Base-by-base conservation (phyloP, 192 early-diverging fungal species). In the Chytriomyces sp. region DNA sequence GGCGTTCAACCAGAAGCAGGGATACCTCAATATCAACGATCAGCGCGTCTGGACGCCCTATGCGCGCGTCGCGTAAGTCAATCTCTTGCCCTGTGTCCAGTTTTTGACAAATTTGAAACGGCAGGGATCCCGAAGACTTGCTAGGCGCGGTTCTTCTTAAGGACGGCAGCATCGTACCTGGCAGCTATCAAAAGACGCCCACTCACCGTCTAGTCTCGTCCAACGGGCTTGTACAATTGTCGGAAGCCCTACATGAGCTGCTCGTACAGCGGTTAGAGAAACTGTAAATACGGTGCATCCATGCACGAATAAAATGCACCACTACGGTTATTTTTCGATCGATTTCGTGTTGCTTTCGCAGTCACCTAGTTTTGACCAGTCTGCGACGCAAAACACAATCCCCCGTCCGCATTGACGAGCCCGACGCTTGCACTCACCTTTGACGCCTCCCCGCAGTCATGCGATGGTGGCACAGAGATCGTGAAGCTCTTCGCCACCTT, bases 61-160 rank as follows among this genome's bases (percentile, higher is more conserved):
- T 52, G 82, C 79, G 26, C 74, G 82, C 22, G 79, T 81, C 2
- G 74, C 65, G 77, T 74, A 59, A 12, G 41, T 10, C 5, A 17
- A 17, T 64, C 28, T 34, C 26, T 36, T 19, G 37, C 8, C 14
- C 30, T 5, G 32, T n/a, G 32, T 8, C 19, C 37, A 8, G 60
- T 33, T 5, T 39, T 33, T 8, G 5, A 34, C 25, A 10, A 19
- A 22, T 5, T 5, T 36, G 19, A 12, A 8, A 17, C 26, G n/a
- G 30, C 52, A 80, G 77, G 41, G 82, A 83, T 70, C 82, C 82
- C 14, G 82, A 83, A 74, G 82, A 83, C 57, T 79, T 83, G 36
- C 56, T 83, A 30, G 82, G 82, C 0, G 69, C 74, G 0, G 65
- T 77, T 5, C 63, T 71, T 12, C 40, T 83, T 3, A 70, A 81